These are phyloP conservation scores for Fusarium nanum DNA, from an alignment of 2,329 filamentous ascomycete genomes.

Conservation along the genomic window DNA sequence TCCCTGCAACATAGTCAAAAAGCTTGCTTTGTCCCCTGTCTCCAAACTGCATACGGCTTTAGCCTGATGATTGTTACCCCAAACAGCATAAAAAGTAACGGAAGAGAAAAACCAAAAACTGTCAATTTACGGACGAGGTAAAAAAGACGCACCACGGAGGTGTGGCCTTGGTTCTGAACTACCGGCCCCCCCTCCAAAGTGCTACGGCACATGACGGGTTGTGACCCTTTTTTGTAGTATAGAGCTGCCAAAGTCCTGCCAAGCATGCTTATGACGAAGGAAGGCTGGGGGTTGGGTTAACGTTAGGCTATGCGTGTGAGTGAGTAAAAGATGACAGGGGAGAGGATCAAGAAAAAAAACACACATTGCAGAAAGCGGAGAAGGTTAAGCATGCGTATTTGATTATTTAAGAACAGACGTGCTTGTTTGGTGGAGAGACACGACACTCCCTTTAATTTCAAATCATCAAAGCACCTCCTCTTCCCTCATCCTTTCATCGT, in stretches of 20 bases:
- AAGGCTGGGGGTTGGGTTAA: constrained; percentile 18
- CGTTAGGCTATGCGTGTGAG: not conserved
- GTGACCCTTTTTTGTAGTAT: not conserved
- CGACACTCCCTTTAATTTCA: constrained; percentile 31
- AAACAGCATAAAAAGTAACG: not conserved
- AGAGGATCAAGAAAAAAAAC: not conserved
- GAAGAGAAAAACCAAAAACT: not conserved
- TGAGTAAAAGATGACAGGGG: not conserved
- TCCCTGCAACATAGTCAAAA: not conserved
- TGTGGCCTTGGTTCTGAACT: constrained; percentile 1
- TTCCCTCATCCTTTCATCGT: not conserved
- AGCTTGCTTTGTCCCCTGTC: constrained; percentile 7
- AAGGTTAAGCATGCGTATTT: not conserved
- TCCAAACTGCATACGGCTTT: constrained; percentile 19
- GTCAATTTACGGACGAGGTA: constrained; percentile 8
- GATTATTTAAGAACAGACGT: constrained; percentile 33
- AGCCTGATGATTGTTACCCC: constrained; percentile 15
- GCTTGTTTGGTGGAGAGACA: constrained; percentile 26
- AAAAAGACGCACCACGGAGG: constrained; percentile 33
- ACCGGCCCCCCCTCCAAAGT: constrained; percentile 6
- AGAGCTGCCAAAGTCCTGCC: constrained; percentile 14
- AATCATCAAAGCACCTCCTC: constrained; percentile 19
- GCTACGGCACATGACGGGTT: constrained; percentile 33
- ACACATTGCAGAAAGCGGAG: constrained; percentile 10
- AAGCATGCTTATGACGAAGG: constrained; percentile 25